Percentiles rank a stretch among this genome's conserved stretches.
Conservation (phyloP, 2,329 filamentous ascomycete genomes). For the Trichophyton equinum region DNA sequence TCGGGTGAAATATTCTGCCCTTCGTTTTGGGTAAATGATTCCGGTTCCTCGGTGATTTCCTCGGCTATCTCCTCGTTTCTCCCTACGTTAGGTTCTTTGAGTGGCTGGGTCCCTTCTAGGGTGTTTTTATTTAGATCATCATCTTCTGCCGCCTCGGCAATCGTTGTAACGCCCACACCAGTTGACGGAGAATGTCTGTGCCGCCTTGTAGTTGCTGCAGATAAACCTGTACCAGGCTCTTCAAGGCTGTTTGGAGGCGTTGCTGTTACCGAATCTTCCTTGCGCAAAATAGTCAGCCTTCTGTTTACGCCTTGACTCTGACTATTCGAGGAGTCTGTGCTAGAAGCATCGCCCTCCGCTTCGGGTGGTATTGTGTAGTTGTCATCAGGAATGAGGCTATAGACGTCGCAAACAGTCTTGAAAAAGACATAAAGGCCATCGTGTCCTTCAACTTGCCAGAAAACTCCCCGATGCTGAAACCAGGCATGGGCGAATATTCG, state of each 20-base stretch:
- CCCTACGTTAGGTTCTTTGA: neutral
- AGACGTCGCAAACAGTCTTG: constrained; percentile 90
- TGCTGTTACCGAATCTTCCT: constrained; percentile 26
- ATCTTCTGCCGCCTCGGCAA: constrained; percentile 50
- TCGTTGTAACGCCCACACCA: constrained; percentile 60
- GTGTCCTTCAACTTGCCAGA: constrained; percentile 83
- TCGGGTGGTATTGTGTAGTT: constrained; percentile 93
- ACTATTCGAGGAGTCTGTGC: neutral
- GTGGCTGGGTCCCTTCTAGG: neutral
- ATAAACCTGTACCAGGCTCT: neutral
- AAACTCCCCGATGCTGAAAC: constrained; percentile 93
- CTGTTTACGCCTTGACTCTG: constrained; percentile 11
- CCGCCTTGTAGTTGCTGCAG: constrained; percentile 57
- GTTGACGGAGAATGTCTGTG: constrained; percentile 57
- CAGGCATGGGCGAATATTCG: constrained; percentile 97
- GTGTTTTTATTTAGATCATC: constrained; percentile 12
- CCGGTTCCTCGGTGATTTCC: neutral
- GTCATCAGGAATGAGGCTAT: constrained; percentile 77
- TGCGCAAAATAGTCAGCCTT: constrained; percentile 25
- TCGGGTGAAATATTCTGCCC: neutral
- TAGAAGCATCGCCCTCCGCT: constrained; percentile 54
- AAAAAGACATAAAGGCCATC: constrained; percentile 94
- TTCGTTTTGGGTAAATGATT: neutral
- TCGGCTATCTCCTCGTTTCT: neutral
- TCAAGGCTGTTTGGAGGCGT: constrained; percentile 15